Conservation (phyloP, 495 filamentous ascomycete genomes). For the Sordaria brevicollis region DNA sequence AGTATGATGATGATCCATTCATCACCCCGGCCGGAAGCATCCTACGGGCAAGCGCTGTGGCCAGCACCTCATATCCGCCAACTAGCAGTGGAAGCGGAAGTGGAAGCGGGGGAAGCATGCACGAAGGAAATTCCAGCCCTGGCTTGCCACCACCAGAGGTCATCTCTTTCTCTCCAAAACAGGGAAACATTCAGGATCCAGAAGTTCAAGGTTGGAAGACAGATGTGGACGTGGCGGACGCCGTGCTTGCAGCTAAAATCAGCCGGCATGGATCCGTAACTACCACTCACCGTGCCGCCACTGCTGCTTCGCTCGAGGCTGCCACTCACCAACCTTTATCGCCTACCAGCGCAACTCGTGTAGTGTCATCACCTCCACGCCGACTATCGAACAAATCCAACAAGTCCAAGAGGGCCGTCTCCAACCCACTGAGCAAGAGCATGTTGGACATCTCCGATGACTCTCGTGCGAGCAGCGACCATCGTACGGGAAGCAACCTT, state of each 20-base stretch:
- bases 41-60: not conserved
- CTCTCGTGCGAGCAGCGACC: constrained; percentile 23
- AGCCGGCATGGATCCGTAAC: constrained; percentile 8
- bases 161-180: constrained; percentile 12
- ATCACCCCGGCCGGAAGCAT: constrained; percentile 21
- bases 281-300: not conserved
- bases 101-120: constrained; percentile 1
- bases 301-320: not conserved
- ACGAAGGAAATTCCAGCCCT: not conserved
- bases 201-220: constrained; percentile 53
- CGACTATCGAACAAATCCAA: constrained; percentile 6
- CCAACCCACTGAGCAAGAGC: not conserved
- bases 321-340: not conserved
- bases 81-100: constrained; percentile 1
- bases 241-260: constrained; percentile 25
- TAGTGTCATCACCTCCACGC: constrained; percentile 4
- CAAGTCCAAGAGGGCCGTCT: not conserved
- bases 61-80: not conserved
- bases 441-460: constrained; percentile 11
- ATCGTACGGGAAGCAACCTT: constrained; percentile 28
- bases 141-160: constrained; percentile 5
- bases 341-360: not conserved
- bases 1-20: constrained; percentile 32
- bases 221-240: constrained; percentile 47
- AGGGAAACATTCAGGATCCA: constrained; percentile 24